Base-by-base conservation (phyloP, 495 filamentous ascomycete genomes). In the Tuber calosporum region DNA sequence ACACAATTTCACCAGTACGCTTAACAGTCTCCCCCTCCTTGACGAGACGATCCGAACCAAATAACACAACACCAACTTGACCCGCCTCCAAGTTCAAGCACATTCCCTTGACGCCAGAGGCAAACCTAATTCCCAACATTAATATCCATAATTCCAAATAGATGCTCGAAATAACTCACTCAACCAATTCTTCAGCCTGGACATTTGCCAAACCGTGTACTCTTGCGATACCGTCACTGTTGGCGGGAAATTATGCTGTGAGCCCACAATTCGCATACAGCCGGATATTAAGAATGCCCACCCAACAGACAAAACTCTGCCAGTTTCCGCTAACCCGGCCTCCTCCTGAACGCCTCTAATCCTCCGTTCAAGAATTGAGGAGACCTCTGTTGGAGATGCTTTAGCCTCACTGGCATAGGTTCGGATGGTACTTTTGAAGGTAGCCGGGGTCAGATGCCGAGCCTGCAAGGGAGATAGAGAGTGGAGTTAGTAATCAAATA, bases 41-140 rank as follows among this genome's bases (percentile, higher is more conserved):
- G 88, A 99, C 95, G 82, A 97, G 89, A 92, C 95, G 94, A 87
- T 99, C 95, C 82, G 95, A 98, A 89, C 95, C 95, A 87, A 99
- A 99, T 80, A 99, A 90, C 89, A 99, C 95, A 80, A 99, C 95
- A 97, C 95, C 95, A 85, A 99, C 95, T 86, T 98, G 96, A 85
- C 95, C 95, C 84, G 95, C 95, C 87, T 99, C 95, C 84, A 99
- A 89, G 90, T 99, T 99, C 94, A 99, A 97, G 92, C 96, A 98
- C 95, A 99, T 99, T 84, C 95, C 95, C 90, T 97, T 97, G 83
- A 99, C 95, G 85, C 95, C 95, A 79, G 95, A 99, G 81, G 95
- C 93, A 88, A 99, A 99, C 88, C 95, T 97, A 74, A 77, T 62
- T 69, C 70, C 40, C 30, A 39, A 1, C 4, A 20, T 70, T 11